phyloP scores from a whole-genome alignment of 768 basidiomycete genomes.

The Lactarius sanguifluus region DNA sequence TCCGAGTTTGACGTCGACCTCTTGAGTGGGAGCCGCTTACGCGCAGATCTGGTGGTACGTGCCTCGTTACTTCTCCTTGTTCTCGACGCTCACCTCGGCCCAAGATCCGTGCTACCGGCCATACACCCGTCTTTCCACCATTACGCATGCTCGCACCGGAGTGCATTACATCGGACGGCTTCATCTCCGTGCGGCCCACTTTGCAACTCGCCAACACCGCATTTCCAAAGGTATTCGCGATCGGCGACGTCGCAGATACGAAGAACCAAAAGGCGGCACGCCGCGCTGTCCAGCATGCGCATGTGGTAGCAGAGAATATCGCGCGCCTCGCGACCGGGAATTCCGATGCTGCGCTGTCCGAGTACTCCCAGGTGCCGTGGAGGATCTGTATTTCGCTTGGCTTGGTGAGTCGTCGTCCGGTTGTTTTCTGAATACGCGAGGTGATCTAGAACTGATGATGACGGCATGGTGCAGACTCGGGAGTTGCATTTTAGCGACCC shows the following conservation, averaged over 20 bases:
- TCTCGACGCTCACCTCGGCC: not conserved
- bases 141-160: conserved; percentile 33
- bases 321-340: conserved; percentile 19
- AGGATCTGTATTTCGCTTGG: conserved; percentile 34
- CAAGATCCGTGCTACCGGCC: conserved; percentile 37
- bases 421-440: not conserved
- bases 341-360: not conserved
- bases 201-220: conserved; percentile 32
- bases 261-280: conserved; percentile 33
- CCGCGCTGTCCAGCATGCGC: conserved; percentile 31
- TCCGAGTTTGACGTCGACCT: conserved; percentile 29
- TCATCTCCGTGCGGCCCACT: conserved; percentile 33
- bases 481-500: conserved; percentile 33
- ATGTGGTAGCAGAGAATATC: conserved; percentile 32
- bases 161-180: conserved; percentile 24
- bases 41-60: conserved; percentile 31
- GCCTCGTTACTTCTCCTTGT: not conserved
- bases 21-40: conserved; percentile 25
- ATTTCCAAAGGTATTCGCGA: conserved; percentile 31
- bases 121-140: conserved; percentile 34
- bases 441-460: not conserved
- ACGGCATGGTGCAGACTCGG: conserved; percentile 24
- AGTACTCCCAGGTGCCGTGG: conserved; percentile 9
- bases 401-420: conserved; percentile 20
- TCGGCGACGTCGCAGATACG: conserved; percentile 35